phyloP scores from a whole-genome alignment of 106 monocot species.

The Apostasia ramifera region DNA sequence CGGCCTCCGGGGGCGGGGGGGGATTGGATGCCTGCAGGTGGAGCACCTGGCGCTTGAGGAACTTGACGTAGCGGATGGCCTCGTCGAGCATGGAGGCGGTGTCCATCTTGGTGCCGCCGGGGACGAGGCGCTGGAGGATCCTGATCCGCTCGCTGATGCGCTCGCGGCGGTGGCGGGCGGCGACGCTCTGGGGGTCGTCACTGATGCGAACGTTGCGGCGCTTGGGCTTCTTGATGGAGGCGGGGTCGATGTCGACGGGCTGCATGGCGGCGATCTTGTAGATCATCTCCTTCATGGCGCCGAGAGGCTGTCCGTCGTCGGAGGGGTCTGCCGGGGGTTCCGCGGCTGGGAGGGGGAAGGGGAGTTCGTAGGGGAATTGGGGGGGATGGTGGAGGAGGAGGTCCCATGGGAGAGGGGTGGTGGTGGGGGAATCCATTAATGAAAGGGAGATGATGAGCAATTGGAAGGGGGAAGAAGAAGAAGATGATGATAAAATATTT shows the following conservation, averaged over 20 bases:
- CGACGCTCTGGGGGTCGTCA: conserved; percentile 65
- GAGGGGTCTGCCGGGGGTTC: neutral
- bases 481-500: no score
- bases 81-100: conserved; percentile 16
- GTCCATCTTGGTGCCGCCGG: conserved; percentile 68
- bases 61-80: conserved; percentile 60
- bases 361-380: neutral
- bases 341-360: neutral
- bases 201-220: conserved; percentile 57
- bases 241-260: conserved; percentile 62
- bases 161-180: conserved; percentile 52
- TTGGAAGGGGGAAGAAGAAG: neutral
- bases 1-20: neutral
- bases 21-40: conserved; percentile 13
- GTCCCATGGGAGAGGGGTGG: neutral
- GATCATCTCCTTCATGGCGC: conserved; percentile 71
- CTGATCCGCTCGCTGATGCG: conserved; percentile 62
- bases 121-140: conserved; percentile 52
- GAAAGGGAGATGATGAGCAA: neutral
- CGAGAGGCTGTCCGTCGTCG: conserved; percentile 29
- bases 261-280: conserved; percentile 70
- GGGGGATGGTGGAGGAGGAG: no score
- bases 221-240: conserved; percentile 50
- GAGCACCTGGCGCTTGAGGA: conserved; percentile 29
- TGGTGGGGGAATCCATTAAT: neutral